Conservation (phyloP, 208 protist genomes). For the Acanthamoeba royreba region DNA sequence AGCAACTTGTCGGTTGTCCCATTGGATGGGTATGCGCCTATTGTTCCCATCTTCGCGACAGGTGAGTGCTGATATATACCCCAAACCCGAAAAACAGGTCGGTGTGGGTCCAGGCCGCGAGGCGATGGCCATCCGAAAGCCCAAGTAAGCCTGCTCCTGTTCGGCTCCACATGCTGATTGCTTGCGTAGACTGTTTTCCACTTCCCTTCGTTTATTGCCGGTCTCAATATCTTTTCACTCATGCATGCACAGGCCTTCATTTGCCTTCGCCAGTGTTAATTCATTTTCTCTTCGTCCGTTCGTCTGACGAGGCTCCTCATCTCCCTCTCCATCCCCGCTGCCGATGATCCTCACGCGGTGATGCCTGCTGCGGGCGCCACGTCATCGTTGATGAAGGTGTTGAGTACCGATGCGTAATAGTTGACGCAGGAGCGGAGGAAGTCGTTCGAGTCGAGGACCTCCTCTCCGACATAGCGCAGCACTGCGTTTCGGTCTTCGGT, state of each 20-base stretch:
- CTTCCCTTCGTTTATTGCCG: neutral
- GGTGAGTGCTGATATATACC: neutral
- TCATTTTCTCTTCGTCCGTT: neutral
- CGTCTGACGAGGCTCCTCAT: neutral
- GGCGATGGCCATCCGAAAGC: constrained; percentile 28
- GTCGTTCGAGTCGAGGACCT: neutral
- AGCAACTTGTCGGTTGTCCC: constrained; percentile 55
- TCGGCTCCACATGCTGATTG: no score
- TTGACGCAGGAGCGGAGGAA: neutral
- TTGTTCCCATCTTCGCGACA: neutral
- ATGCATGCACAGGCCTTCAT: neutral
- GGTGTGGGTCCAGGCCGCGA: neutral
- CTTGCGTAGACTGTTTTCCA: neutral
- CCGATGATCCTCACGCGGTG: neutral
- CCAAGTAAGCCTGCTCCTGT: no score
- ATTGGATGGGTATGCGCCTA: constrained; percentile 43
- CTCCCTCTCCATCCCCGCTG: neutral
- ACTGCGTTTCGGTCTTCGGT: neutral
- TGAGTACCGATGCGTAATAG: neutral
- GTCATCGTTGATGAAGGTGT: neutral
- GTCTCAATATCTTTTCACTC: neutral
- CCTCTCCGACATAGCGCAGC: neutral
- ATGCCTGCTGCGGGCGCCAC: neutral
- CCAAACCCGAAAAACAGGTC: no score
- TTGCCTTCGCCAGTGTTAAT: neutral